Percentiles rank a stretch among this genome's conserved stretches.
phyloP scores from a whole-genome alignment of 2,329 filamentous ascomycete genomes.

The Talaromyces sp. region DNA sequence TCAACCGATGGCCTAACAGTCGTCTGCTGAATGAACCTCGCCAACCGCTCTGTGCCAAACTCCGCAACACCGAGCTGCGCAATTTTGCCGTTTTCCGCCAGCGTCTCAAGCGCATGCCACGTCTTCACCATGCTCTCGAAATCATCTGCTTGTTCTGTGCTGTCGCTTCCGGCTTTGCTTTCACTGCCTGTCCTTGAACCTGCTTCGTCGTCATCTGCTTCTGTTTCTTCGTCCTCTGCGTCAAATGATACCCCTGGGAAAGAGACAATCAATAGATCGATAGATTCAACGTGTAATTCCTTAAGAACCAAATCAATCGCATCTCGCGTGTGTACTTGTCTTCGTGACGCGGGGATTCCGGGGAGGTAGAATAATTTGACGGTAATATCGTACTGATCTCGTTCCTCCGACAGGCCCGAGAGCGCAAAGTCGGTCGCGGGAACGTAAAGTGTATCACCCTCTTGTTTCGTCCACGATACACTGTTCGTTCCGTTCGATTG shows the following conservation, averaged over 20 bases:
- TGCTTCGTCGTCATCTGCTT: slow-evolving; percentile 24
- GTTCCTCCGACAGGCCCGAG: slow-evolving; percentile 73
- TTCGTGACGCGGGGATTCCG: slow-evolving; percentile 59
- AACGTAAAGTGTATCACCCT: slow-evolving; percentile 64
- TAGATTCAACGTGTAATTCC: slow-evolving; percentile 69
- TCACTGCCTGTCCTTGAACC: slow-evolving; percentile 61
- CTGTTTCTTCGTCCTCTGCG: slow-evolving; percentile 80
- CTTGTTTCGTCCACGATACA: slow-evolving; percentile 63
- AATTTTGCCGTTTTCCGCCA: slow-evolving; percentile 69
- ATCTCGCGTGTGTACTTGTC: slow-evolving; percentile 69
- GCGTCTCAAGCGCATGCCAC: slow-evolving; percentile 64
- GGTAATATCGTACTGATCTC: slow-evolving; percentile 85
- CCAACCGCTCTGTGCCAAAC: slow-evolving; percentile 79
- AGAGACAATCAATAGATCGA: slow-evolving; percentile 87
- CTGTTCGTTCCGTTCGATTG: slow-evolving; percentile 26
- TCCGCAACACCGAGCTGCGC: slow-evolving; percentile 80
- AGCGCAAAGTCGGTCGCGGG: slow-evolving; percentile 71
- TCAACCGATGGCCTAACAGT: slow-evolving; percentile 75
- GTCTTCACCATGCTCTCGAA: slow-evolving; percentile 65
- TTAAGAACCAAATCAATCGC: slow-evolving; percentile 76
- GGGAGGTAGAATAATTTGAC: slow-evolving; percentile 93
- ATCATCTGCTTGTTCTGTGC: slow-evolving; percentile 45
- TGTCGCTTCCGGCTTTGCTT: slow-evolving; percentile 51
- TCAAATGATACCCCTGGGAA: slow-evolving; percentile 94
- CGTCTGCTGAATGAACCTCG: slow-evolving; percentile 70